A percentile compares a stretch with the other conserved stretches of the same genome.
These are phyloP conservation scores for Xylaria sp. DNA, from an alignment of 2,329 filamentous ascomycete species.

Conservation along the genomic window DNA sequence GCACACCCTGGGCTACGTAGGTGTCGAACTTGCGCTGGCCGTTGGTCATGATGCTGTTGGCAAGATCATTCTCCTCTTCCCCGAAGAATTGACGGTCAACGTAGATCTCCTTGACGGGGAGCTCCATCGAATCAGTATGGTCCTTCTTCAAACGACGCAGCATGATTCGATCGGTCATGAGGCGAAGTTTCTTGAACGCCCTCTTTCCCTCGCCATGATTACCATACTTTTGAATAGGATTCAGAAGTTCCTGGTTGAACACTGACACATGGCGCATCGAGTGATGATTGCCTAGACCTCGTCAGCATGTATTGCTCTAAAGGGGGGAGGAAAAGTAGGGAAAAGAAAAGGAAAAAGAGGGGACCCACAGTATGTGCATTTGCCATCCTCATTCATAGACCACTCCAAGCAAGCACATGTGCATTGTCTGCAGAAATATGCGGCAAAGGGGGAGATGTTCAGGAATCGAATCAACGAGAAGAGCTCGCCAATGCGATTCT, in stretches of 20 bases:
- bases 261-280: constrained; percentile 67
- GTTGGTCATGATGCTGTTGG: constrained; percentile 92
- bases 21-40: constrained; percentile 89
- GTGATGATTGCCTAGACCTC: constrained; percentile 26
- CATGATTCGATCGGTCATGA: constrained; percentile 94
- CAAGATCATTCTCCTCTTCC: constrained; percentile 94
- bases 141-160: constrained; percentile 92
- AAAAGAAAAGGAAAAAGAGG: constrained; percentile 2
- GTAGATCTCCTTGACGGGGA: constrained; percentile 91
- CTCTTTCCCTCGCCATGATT: constrained; percentile 64
- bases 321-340: too few species aligned
- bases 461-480: constrained; percentile 94
- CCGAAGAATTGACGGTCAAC: constrained; percentile 96
- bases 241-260: constrained; percentile 93
- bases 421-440: constrained; percentile 91
- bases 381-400: constrained; percentile 72
- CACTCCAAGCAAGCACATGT: constrained; percentile 81
- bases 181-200: constrained; percentile 79
- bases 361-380: constrained; percentile 71
- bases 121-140: constrained; percentile 91
- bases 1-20: constrained; percentile 89
- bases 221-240: constrained; percentile 71
- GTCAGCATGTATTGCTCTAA: constrained; percentile 22
- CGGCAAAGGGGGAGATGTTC: constrained; percentile 84
- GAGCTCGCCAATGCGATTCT: constrained; percentile 96